Conservation (phyloP, 148 eudicot species). For the Diospyros kaki region DNA sequence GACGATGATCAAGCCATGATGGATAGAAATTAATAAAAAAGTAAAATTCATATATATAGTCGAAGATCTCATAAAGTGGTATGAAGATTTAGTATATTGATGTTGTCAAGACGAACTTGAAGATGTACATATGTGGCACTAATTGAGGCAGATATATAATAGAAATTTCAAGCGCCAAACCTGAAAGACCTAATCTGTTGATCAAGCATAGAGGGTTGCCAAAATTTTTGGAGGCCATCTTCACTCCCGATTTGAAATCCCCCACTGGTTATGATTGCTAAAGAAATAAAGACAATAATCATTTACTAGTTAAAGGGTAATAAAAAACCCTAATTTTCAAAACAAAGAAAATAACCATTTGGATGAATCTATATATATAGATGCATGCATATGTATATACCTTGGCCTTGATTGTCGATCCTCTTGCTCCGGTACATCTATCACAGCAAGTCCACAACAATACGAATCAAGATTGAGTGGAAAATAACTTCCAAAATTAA, state of each 20-base stretch:
- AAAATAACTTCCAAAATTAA: no score
- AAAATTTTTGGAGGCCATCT: constrained; percentile 8
- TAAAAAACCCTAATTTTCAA: constrained; percentile 2
- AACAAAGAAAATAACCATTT: neutral
- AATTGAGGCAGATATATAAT: no score
- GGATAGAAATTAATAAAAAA: no score
- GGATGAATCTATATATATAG: neutral
- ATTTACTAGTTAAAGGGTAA: neutral
- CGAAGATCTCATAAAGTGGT: neutral
- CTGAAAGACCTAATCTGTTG: neutral
- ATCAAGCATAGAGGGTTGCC: constrained; percentile 2
- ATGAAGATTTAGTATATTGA: neutral
- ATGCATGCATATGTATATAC: neutral
- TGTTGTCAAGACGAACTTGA: no score
- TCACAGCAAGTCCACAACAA: neutral
- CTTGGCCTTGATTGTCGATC: constrained; percentile 22
- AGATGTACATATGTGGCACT: no score
- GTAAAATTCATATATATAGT: neutral
- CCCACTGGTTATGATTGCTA: neutral
- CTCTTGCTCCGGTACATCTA: constrained; percentile 25
- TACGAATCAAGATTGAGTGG: neutral
- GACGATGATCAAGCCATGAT: neutral
- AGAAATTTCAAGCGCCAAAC: neutral
- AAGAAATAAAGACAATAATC: neutral
- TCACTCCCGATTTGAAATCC: neutral